Evolutionary conservation across 75 land plant species (phyloP), one percentile per base, ranked within the genome.

Genomic region (Cupressus sempervirens): DNA sequence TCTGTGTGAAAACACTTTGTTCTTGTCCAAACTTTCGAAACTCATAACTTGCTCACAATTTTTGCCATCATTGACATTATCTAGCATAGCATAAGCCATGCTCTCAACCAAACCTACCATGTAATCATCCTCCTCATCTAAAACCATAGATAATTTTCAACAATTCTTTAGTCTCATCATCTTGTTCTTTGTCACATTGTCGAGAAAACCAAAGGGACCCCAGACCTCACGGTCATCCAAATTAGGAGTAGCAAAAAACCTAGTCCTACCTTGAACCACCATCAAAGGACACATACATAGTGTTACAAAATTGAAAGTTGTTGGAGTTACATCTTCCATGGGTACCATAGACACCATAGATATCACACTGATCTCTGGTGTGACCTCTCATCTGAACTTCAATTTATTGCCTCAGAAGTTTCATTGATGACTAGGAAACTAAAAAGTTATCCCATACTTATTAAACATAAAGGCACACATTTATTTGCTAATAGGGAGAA

Each of bases 71-170:
- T 29, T 34, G 3, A 89, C 89, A 7, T 90, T 88, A 3, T 87
- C 87, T 0, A 94, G 87, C 84, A 89, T 83, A 8, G 90, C 86
- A 65, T 76, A 93, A 65, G 94, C 88, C 41, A 94, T 85, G 34
- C 88, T 87, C 76, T 86, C 89, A 14, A 89, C 90, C 48, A 93
- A 70, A 30, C 85, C 88, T 8, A 91, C 93, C 36, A 91, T 46
- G 80, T 86, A 91, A 40, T 94, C 95, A 16, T 77, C 48, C 34
- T 94, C 93, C 70, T 92, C 96, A 48, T 90, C 91, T 86, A 46
- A 86, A 81, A 1, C 84, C 10, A 45, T 13, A 15, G 43, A 23
- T 53, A 14, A 15, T 11, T 30, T 15, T 16, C 45, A 53, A 15
- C 23, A 15, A 40, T 32, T 76, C 86, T 54, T 58, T 70, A 81